Conservation (phyloP, 768 basidiomycete genomes). For the Trametes cubensis region DNA sequence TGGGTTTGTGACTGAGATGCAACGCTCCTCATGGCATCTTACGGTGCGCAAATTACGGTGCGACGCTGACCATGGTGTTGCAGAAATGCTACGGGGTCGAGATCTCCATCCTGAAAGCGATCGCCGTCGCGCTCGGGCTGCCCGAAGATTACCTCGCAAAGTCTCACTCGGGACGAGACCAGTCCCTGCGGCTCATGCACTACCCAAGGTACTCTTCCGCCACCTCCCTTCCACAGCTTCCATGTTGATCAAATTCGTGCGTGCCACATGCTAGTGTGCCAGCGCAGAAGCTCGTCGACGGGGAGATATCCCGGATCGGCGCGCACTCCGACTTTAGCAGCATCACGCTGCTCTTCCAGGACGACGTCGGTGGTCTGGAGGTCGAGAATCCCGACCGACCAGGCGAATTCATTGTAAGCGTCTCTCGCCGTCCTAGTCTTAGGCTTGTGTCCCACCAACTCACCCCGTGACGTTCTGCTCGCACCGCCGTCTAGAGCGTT, state of each 20-base stretch:
- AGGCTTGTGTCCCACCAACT: no score
- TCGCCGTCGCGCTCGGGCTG: slow-evolving; percentile 50
- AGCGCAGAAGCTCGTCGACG: slow-evolving; percentile 35
- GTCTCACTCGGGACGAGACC: slow-evolving; percentile 46
- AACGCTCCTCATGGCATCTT: no score
- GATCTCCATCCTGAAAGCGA: slow-evolving; percentile 48
- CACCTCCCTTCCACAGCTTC: no score
- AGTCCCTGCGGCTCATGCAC: slow-evolving; percentile 56
- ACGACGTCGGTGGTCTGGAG: slow-evolving; percentile 60
- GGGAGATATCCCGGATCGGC: slow-evolving; percentile 46
- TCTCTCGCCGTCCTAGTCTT: not conserved
- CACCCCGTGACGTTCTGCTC: not conserved
- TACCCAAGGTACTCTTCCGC: slow-evolving; percentile 42
- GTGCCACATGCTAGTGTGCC: slow-evolving; percentile 37
- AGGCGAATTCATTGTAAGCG: slow-evolving; percentile 40
- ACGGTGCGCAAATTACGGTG: no score
- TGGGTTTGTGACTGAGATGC: slow-evolving; percentile 26
- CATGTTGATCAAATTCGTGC: no score
- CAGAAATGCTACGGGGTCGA: slow-evolving; percentile 46
- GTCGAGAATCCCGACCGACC: slow-evolving; percentile 54
- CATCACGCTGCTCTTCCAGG: slow-evolving; percentile 60
- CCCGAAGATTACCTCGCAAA: slow-evolving; percentile 46
- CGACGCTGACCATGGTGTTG: no score
- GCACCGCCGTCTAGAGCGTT: slow-evolving; percentile 32
- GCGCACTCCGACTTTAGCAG: slow-evolving; percentile 57